phyloP scores from a whole-genome alignment of 176 grass and related monocot genomes.

The Puya raimondii region DNA sequence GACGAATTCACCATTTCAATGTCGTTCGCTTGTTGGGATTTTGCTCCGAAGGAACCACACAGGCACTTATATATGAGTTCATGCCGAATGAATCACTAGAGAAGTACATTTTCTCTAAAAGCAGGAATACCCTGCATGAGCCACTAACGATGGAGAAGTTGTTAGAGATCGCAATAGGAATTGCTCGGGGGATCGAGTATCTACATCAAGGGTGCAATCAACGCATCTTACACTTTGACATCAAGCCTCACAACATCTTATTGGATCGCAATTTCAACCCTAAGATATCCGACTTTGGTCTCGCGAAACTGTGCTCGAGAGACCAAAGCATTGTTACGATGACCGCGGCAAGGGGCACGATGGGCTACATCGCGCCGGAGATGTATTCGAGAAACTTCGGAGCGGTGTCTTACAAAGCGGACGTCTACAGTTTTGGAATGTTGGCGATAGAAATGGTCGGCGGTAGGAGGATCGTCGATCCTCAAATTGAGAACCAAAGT shows the following conservation, averaged over 20 bases:
- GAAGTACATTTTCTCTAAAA: slow-evolving; percentile 3
- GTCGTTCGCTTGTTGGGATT: neutral
- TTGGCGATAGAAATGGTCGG: slow-evolving; percentile 7
- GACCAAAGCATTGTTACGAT: slow-evolving; percentile 8
- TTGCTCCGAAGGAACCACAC: neutral
- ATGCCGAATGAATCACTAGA: slow-evolving; percentile 8
- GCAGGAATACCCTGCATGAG: neutral
- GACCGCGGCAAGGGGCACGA: slow-evolving; percentile 7
- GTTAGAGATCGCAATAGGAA: neutral
- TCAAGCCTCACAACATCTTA: slow-evolving; percentile 4
- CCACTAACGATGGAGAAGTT: neutral
- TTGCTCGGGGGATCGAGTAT: slow-evolving; percentile 4
- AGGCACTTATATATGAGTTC: slow-evolving; percentile 4
- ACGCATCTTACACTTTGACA: slow-evolving; percentile 9
- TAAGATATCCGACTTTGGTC: slow-evolving; percentile 7
- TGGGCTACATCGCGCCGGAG: slow-evolving; percentile 8
- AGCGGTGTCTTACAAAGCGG: neutral
- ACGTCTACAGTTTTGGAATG: slow-evolving; percentile 9
- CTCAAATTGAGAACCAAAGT: neutral
- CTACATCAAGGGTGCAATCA: slow-evolving; percentile 4
- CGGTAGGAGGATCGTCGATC: neutral
- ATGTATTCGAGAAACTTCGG: slow-evolving; percentile 12
- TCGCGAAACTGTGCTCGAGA: slow-evolving; percentile 2
- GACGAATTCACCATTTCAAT: slow-evolving; percentile 5
- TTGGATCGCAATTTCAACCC: slow-evolving; percentile 1